Conservation (phyloP, 768 basidiomycete genomes). For the Podaxis pistillaris region DNA sequence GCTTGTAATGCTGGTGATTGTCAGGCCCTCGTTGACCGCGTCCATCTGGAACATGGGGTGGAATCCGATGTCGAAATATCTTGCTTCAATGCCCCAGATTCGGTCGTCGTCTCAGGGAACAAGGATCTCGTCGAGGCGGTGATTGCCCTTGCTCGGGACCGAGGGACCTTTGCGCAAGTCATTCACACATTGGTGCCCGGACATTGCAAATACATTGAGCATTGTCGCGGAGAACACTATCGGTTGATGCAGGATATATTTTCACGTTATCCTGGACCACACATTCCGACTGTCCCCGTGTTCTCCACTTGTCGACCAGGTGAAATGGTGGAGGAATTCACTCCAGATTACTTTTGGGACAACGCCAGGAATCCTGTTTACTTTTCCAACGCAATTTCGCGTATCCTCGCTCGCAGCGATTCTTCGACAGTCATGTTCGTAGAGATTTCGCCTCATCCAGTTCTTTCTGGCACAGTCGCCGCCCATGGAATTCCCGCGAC, state of each 20-base stretch:
- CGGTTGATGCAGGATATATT: conserved; percentile 30
- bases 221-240: conserved; percentile 28
- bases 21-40: conserved; percentile 22
- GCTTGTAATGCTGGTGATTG: conserved; percentile 30
- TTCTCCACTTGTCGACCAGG: conserved; percentile 38
- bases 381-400: conserved; percentile 32
- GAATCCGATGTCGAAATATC: conserved; percentile 33
- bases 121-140: conserved; percentile 26
- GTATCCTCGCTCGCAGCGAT: conserved; percentile 21
- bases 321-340: conserved; percentile 22
- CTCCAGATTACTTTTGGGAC: conserved; percentile 40
- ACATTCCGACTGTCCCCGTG: conserved; percentile 25
- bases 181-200: conserved; percentile 35
- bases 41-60: conserved; percentile 10
- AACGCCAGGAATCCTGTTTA: conserved; percentile 35
- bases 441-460: conserved; percentile 40
- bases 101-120: conserved; percentile 37
- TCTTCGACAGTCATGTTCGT: conserved; percentile 27
- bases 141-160: conserved; percentile 25
- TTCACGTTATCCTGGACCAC: conserved; percentile 26
- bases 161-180: conserved; percentile 33
- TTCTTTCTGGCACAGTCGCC: conserved; percentile 21
- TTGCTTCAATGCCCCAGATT: conserved; percentile 37
- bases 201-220: conserved; percentile 38
- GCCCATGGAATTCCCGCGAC: conserved; percentile 28